Evolutionary conservation across 305 asterid species (phyloP), one percentile per base, ranked within the genome.

Genomic region (Fraxinus platypoda): DNA sequence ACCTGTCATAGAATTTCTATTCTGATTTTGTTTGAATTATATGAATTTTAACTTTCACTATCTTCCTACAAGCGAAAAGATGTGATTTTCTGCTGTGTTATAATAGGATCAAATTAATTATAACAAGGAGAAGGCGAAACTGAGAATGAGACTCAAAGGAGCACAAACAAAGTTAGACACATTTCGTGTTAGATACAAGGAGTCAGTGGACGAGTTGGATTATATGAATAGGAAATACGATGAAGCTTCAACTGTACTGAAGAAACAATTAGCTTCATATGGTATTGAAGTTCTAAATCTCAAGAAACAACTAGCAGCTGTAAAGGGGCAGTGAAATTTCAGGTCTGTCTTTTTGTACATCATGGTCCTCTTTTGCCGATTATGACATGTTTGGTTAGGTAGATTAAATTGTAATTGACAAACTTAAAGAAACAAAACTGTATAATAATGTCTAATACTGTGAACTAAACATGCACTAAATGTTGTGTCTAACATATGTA

Each of bases 71-170:
- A 75, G 11, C 2, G 78, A 75, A 25, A 28, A 26, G 26, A 70
- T 72, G 66, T 78, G 38, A 31, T 74, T 77, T 77, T 62, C 71
- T 76, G 81, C 35, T 79, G 75, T 52, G 54, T 74, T 66, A 79
- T 17, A 80, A 82, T 91, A 94, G 95, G 92, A 89, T 76, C 87
- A 81, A 80, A 81, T 83, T 26, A 80, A 79, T 11, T 74, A 75
- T 43, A 74, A 46, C 54, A 85, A 83, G 88, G 97, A 85, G 84
- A 92, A 80, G 81, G 86, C 88, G 11, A 93, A 91, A 82, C 87
- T 90, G 30, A 89, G 94, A 85, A 91, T 93, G 98, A 90, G 89
- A 81, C 95, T 91, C 30, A 84, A 84, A n/a, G 90, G 92, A 62
- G 78, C 92, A 76, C 97, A 93, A 79, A 74, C 87, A 21, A 94